Evolutionary conservation across 495 filamentous ascomycete genomes (phyloP).

Genomic region (Echria macrotheca): DNA sequence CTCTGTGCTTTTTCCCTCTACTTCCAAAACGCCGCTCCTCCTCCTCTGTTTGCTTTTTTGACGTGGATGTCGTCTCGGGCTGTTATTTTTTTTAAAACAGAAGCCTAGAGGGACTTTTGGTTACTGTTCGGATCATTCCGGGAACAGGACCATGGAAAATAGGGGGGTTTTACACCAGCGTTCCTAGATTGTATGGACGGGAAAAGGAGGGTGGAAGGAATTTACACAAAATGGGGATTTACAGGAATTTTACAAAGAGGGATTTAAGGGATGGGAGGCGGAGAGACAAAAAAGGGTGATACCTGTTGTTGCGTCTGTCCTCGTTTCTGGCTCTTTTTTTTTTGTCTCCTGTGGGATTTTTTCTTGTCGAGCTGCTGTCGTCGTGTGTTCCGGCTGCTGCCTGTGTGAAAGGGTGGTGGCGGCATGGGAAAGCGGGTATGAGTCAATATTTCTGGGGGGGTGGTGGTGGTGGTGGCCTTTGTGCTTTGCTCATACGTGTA

Average conservation of each 20-base stretch:
- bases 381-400: neutral
- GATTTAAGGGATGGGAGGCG: neutral
- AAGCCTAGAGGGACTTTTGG: neutral
- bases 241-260: too few relatives aligned
- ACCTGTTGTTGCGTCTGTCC: neutral
- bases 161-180: neutral
- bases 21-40: neutral
- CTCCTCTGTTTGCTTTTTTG: conserved; percentile 6
- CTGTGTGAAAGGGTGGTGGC: neutral
- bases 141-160: conserved; percentile 1
- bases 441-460: too few relatives aligned
- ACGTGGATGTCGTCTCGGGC: neutral
- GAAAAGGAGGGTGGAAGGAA: neutral
- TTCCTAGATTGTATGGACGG: conserved; percentile 3
- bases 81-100: neutral
- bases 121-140: neutral
- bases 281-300: conserved; percentile 5
- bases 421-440: too few relatives aligned
- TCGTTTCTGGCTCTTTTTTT: neutral
- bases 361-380: neutral
- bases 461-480: too few relatives aligned
- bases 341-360: too few relatives aligned
- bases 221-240: neutral
- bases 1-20: neutral
- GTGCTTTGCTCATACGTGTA: too few relatives aligned